Percentiles rank a stretch among this genome's conserved stretches.
Evolutionary conservation across 2,329 filamentous ascomycete species (phyloP).

Genomic region (Penicillium sp.): DNA sequence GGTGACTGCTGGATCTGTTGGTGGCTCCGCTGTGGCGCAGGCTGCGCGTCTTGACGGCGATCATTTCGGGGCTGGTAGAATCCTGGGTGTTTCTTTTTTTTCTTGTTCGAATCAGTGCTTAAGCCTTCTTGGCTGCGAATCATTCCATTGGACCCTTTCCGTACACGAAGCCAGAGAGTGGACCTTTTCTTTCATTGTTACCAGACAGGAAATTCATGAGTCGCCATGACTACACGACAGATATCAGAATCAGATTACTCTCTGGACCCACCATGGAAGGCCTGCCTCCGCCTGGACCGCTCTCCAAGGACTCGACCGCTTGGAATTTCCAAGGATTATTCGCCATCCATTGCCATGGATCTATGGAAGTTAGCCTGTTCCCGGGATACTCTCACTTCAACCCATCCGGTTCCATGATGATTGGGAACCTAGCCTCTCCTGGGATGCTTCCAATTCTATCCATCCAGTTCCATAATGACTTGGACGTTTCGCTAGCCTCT

Average conservation of each 20-base stretch:
- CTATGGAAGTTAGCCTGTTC: not conserved
- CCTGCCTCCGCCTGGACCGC: not conserved
- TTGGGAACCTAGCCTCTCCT: not conserved
- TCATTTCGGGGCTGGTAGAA: not conserved
- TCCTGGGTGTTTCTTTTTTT: not conserved
- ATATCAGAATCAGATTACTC: conserved; percentile 4
- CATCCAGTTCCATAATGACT: not conserved
- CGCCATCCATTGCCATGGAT: not conserved
- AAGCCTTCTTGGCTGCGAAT: not conserved
- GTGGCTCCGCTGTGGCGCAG: not conserved
- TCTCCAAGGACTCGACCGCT: not conserved
- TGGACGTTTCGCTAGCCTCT: not conserved
- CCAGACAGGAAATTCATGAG: not conserved
- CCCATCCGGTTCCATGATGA: not conserved
- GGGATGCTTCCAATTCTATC: not conserved
- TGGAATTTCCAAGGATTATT: not conserved
- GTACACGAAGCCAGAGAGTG: conserved; percentile 8
- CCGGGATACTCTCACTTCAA: not conserved
- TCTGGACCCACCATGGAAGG: not conserved
- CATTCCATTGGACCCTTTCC: not conserved
- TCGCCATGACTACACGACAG: conserved; percentile 15
- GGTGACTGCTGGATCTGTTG: conserved; percentile 1
- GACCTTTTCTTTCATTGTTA: conserved; percentile 1
- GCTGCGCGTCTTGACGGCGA: not conserved
- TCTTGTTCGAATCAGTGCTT: not conserved